These are phyloP conservation scores for Metroxylon sagu DNA, from an alignment of 176 grass and related monocot genomes.

Conservation along the genomic window DNA sequence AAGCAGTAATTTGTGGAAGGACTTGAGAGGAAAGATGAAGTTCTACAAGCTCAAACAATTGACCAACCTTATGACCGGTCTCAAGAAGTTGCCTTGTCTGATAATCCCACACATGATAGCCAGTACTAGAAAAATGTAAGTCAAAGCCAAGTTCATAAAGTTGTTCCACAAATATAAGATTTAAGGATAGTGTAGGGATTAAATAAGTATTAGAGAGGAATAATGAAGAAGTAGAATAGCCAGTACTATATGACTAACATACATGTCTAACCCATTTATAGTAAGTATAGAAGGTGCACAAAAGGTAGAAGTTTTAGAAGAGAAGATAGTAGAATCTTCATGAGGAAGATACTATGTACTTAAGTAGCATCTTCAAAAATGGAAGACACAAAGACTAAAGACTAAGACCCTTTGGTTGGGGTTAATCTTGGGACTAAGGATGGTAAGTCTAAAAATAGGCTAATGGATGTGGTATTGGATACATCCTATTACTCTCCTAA, in stretches of 20 bases:
- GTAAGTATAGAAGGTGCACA: no score
- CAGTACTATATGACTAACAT: not conserved
- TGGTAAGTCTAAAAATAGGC: no score
- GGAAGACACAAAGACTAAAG: no score
- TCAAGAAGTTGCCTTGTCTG: not conserved
- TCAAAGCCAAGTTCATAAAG: not conserved
- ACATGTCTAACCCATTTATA: not conserved
- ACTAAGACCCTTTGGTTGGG: no score
- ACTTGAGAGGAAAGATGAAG: not conserved
- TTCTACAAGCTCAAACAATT: not conserved
- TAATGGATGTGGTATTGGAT: no score
- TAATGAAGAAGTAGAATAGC: not conserved
- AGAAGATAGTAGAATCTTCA: no score
- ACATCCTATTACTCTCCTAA: no score
- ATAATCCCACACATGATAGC: not conserved
- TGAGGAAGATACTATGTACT: no score
- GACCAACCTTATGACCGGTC: not conserved
- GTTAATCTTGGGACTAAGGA: no score
- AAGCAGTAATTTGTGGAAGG: not conserved
- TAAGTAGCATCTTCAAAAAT: no score
- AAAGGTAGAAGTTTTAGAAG: no score
- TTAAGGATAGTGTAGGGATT: not conserved
- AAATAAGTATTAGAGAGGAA: not conserved
- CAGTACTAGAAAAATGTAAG: not conserved
- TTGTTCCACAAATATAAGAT: not conserved